phyloP scores from a whole-genome alignment of 768 basidiomycete genomes.

The Pisolithus sp. region DNA sequence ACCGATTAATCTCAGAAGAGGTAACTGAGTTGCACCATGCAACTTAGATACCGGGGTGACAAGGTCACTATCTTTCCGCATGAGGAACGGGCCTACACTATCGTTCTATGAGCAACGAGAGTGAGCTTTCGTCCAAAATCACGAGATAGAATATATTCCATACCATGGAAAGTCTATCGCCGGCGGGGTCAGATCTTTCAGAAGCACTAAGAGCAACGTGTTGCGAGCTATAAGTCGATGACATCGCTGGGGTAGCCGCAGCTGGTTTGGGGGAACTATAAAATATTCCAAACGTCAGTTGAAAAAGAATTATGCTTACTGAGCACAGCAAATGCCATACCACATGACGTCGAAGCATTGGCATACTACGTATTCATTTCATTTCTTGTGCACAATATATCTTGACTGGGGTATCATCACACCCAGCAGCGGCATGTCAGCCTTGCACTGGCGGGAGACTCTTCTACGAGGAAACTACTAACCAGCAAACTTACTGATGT shows the following conservation, averaged over 20 bases:
- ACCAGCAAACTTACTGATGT: too few relatives aligned
- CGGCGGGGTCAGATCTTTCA: constrained; percentile 17
- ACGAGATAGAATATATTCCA: constrained; percentile 30
- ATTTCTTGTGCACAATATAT: constrained; percentile 39
- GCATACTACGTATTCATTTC: neutral
- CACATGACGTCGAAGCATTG: neutral
- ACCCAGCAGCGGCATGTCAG: constrained; percentile 26
- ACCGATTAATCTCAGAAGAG: constrained; percentile 16
- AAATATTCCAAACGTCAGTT: neutral
- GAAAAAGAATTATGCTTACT: too few relatives aligned
- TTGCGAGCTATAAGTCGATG: constrained; percentile 20
- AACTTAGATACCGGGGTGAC: too few relatives aligned
- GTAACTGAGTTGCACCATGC: constrained; percentile 20
- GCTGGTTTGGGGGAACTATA: too few relatives aligned
- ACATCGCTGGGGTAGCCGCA: too few relatives aligned
- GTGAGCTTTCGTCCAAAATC: constrained; percentile 17
- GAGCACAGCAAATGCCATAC: too few relatives aligned
- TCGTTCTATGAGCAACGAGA: constrained; percentile 19
- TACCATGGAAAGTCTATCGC: constrained; percentile 10
- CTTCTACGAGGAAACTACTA: too few relatives aligned
- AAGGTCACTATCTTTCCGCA: constrained; percentile 15
- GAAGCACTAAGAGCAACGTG: constrained; percentile 20
- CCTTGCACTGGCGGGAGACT: too few relatives aligned
- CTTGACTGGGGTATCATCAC: constrained; percentile 39
- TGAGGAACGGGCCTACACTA: constrained; percentile 17